Evolutionary conservation across 176 grass and related monocot genomes (phyloP).

Genomic region (Musa itinerans): DNA sequence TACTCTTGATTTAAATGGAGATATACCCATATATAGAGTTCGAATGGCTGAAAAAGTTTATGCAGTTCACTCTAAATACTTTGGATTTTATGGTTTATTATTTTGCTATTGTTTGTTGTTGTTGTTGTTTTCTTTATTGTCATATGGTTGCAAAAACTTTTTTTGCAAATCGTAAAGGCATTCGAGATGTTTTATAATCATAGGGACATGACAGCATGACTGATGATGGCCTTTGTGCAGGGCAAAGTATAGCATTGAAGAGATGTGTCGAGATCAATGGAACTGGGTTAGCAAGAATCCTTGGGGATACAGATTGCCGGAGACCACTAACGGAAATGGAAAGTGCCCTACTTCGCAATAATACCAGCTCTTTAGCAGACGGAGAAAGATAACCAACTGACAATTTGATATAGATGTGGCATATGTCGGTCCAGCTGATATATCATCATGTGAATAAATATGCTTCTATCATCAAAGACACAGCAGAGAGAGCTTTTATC

Average conservation of each 20-base stretch:
- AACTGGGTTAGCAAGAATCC: conserved; percentile 93
- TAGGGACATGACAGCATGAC: too few species aligned
- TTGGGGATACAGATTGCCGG: conserved; percentile 49
- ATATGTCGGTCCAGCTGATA: neutral
- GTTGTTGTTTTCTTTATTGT: too few species aligned
- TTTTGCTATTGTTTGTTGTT: too few species aligned
- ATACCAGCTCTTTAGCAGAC: neutral
- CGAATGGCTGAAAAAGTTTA: too few species aligned
- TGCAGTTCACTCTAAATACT: too few species aligned
- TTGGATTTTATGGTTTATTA: too few species aligned
- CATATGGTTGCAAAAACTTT: too few species aligned
- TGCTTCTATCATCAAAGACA: neutral
- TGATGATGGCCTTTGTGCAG: conserved; percentile 20
- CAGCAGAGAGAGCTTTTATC: neutral
- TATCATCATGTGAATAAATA: neutral
- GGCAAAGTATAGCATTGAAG: conserved; percentile 68
- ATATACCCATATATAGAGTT: too few species aligned
- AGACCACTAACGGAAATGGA: conserved; percentile 25
- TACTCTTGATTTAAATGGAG: too few species aligned
- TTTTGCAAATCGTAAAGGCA: too few species aligned
- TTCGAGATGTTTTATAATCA: too few species aligned
- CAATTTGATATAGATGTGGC: neutral
- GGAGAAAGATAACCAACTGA: neutral
- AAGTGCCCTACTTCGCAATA: neutral
- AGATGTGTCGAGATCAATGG: conserved; percentile 98